A percentile compares a stretch with the other conserved stretches of the same genome.
These are phyloP conservation scores for Chlamydomonas eustigma DNA, from an alignment of 139 green algal species.

Conservation along the genomic window DNA sequence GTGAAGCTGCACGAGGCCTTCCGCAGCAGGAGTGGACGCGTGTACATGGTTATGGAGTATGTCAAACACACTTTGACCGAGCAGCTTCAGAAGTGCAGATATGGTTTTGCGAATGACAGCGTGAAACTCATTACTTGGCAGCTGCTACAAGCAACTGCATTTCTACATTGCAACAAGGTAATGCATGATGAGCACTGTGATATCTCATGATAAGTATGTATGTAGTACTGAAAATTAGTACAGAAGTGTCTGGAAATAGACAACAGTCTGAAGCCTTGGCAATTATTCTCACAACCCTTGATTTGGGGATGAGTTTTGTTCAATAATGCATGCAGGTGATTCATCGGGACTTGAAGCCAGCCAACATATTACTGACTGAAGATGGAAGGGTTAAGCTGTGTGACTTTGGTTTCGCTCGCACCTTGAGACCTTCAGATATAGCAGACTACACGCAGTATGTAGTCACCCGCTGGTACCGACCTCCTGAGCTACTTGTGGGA, in stretches of 20 bases:
- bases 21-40: conserved; percentile 27
- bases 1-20: conserved; percentile 35
- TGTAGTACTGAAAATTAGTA: too few species aligned
- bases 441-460: conserved; percentile 6
- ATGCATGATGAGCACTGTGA: too few species aligned
- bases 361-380: conserved; percentile 73
- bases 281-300: too few species aligned
- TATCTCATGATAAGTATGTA: too few species aligned
- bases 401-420: conserved; percentile 83
- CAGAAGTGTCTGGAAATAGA: too few species aligned
- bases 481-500: conserved; percentile 6
- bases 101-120: conserved; percentile 10
- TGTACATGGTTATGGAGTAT: conserved; percentile 41
- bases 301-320: too few species aligned
- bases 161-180: conserved; percentile 24
- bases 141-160: conserved; percentile 23
- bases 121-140: conserved; percentile 38
- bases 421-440: neutral
- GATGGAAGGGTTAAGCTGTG: conserved; percentile 67
- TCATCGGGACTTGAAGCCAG: conserved; percentile 74
- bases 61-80: conserved; percentile 22
- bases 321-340: conserved; percentile 23
- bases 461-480: conserved; percentile 4
- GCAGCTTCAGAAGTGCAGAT: conserved; percentile 10
- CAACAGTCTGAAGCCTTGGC: too few species aligned